Evolutionary conservation across 306 rosid species (phyloP).

Genomic region (Hylodesmum podocarpum): DNA sequence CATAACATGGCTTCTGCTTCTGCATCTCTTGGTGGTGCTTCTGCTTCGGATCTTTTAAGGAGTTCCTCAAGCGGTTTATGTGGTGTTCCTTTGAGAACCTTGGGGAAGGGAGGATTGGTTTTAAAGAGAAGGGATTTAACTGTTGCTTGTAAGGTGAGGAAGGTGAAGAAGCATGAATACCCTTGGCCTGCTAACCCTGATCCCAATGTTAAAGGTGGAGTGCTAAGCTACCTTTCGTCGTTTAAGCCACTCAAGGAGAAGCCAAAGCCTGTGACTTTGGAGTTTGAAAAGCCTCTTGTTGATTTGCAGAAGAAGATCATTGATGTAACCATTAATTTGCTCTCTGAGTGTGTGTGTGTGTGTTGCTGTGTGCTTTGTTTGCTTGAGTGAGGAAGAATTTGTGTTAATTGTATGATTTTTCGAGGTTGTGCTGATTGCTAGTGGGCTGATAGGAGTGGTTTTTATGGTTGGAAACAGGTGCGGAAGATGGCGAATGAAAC

Average conservation of each 20-base stretch:
- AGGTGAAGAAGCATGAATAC: constrained; percentile 76
- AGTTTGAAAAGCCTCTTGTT: constrained; percentile 77
- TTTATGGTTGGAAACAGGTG: constrained; percentile 51
- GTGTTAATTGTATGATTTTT: constrained; percentile 3
- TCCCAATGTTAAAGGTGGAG: constrained; percentile 83
- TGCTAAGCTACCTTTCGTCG: constrained; percentile 62
- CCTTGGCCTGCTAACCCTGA: constrained; percentile 91
- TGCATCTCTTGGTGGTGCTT: constrained; percentile 47
- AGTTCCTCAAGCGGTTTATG: constrained; percentile 65
- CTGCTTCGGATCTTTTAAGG: constrained; percentile 87
- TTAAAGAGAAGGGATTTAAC: constrained; percentile 52
- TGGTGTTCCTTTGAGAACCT: constrained; percentile 68
- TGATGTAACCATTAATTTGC: constrained; percentile 54
- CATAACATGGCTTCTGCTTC: constrained; percentile 71
- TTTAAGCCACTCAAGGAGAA: constrained; percentile 85
- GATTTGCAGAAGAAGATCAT: constrained; percentile 79
- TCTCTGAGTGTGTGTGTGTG: neutral
- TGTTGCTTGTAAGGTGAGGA: constrained; percentile 65
- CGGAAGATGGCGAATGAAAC: constrained; percentile 86
- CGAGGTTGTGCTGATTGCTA: neutral
- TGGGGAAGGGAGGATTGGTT: constrained; percentile 58
- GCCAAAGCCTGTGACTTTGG: constrained; percentile 74
- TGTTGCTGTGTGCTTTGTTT: constrained; percentile 6
- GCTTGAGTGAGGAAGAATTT: constrained; percentile 18
- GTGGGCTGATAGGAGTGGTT: neutral